Conservation (phyloP, 768 basidiomycete genomes). For the Amanita phalloides region DNA sequence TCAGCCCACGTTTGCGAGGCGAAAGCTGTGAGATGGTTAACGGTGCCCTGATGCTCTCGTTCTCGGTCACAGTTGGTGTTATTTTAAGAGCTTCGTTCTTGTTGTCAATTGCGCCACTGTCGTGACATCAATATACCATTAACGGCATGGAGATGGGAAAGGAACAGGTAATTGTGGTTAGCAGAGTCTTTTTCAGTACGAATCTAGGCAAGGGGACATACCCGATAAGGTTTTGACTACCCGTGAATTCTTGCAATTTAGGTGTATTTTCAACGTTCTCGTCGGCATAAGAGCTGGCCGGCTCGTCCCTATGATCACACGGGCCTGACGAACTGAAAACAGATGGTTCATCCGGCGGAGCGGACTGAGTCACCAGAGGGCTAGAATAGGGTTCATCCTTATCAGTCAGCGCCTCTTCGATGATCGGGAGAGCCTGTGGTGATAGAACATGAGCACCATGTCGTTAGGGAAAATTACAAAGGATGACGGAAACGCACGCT, state of each 20-base stretch:
- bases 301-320: constrained; percentile 5
- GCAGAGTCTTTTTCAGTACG: background rate
- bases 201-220: constrained; percentile 18
- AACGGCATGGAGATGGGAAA: too few species aligned
- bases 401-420: background rate
- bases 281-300: constrained; percentile 15
- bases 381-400: background rate
- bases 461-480: background rate
- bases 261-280: constrained; percentile 23
- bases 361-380: constrained; percentile 4
- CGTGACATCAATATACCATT: background rate
- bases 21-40: constrained; percentile 45
- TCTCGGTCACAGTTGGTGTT: background rate
- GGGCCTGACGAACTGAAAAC: background rate
- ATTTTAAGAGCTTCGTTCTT: background rate
- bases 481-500: constrained; percentile 5
- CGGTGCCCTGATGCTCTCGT: constrained; percentile 10
- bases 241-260: constrained; percentile 33
- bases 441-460: constrained; percentile 5
- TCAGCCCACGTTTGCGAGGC: constrained; percentile 19
- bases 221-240: constrained; percentile 36
- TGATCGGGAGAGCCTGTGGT: background rate
- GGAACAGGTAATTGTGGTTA: background rate
- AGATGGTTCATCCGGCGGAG: background rate
- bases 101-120: background rate